Base-by-base conservation (phyloP, 371 early-diverging fungal genomes). In the Entomophthora muscae region DNA sequence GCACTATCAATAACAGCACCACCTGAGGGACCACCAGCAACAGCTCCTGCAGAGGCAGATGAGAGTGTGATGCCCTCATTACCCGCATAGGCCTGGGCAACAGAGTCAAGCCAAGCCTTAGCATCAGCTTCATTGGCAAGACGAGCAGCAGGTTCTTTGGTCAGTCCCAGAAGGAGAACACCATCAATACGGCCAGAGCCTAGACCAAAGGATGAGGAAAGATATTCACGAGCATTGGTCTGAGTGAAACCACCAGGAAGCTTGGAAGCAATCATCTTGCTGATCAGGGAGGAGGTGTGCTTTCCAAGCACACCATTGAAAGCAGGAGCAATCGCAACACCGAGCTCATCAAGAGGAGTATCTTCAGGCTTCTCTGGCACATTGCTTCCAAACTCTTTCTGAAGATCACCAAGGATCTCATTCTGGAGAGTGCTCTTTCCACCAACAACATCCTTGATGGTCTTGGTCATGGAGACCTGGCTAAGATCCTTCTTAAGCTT, bases 191-290 rank as follows among this genome's bases (percentile, higher is more conserved):
- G 84, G 71, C 86, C 85, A 55, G 86, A 75, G 3, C 93, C 94
- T n/a, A 94, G 72, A n/a, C 96, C 96, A 68, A 82, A 87, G 23
- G 84, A 75, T 51, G 73, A 70, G 21, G 74, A 59, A 33, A 95
- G 76, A 69, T 85, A 79, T 1, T 79, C 74, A 75, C 91, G 86
- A 90, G n/a, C n/a, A n/a, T n/a, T n/a, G n/a, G n/a, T n/a, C n/a
- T n/a, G n/a, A n/a, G n/a, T n/a, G n/a, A n/a, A 89, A 52, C 95
- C 94, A 73, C 89, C 94, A 60, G 95, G 94, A 91, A 95, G 89
- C 81, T 94, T 95, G 66, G 81, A 74, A 70, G 83, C 77, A 57
- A 93, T 79, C 78, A 95, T 72, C 75, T 91, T 88, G 89, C n/a
- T n/a, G n/a, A n/a, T n/a, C n/a, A n/a, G n/a, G n/a, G n/a, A n/a